phyloP scores from a whole-genome alignment of 495 filamentous ascomycete genomes.

The Cenococcum geophilum region DNA sequence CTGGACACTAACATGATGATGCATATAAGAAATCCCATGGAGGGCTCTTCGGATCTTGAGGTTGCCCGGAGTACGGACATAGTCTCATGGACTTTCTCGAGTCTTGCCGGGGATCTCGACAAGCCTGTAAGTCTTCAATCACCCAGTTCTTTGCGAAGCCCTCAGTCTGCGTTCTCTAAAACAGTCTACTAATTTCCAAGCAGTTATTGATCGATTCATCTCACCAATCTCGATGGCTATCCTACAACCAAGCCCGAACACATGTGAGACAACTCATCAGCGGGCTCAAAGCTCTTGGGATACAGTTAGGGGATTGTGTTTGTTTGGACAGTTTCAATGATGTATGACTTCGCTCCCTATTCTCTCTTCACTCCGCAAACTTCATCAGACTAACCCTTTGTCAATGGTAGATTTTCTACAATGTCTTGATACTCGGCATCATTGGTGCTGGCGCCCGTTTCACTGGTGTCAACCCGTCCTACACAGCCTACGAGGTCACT shows the following conservation, averaged over 20 bases:
- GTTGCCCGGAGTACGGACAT: not conserved
- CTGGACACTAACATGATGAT: not conserved
- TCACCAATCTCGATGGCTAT: not conserved
- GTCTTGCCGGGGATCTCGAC: not conserved
- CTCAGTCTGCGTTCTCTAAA: no score
- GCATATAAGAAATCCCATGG: not conserved
- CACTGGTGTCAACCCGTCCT: not conserved
- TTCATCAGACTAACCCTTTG: no score
- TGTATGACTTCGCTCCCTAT: not conserved
- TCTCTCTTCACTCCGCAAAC: no score
- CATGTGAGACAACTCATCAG: not conserved
- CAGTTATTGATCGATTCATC: not conserved
- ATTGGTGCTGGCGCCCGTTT: not conserved
- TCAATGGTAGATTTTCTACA: not conserved
- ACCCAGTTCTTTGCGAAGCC: no score
- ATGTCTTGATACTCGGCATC: not conserved
- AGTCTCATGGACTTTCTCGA: conserved; percentile 1
- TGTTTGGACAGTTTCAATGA: not conserved
- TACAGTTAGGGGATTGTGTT: not conserved
- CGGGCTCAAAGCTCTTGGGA: not conserved
- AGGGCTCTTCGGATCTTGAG: not conserved
- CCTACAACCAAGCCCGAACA: not conserved
- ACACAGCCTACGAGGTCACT: not conserved
- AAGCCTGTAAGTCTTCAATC: not conserved
- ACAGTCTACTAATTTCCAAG: no score